Evolutionary conservation across 2,329 filamentous ascomycete species (phyloP).

Genomic region (Capronia americana): DNA sequence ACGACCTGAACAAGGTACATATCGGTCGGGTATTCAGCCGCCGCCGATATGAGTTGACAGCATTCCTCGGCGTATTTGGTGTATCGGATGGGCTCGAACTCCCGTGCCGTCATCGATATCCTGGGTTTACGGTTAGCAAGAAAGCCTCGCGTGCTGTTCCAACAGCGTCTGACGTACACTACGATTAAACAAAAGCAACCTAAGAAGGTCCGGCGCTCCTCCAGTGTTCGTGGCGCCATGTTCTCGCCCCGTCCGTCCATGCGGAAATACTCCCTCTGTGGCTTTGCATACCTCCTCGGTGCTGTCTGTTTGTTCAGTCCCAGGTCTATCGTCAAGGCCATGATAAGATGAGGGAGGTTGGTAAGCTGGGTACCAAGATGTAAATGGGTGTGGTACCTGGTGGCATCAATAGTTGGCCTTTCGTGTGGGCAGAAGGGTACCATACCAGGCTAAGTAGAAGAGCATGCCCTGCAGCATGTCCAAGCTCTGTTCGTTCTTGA

Average conservation of each 20-base stretch:
- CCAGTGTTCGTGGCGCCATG: conserved; percentile 42
- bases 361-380: conserved; percentile 41
- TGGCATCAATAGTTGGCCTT: not conserved
- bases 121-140: conserved; percentile 3
- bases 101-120: conserved; percentile 47
- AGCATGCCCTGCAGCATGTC: conserved; percentile 51
- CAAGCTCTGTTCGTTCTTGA: conserved; percentile 45
- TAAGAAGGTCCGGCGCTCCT: conserved; percentile 53
- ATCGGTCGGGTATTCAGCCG: conserved; percentile 57
- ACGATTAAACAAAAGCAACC: conserved; percentile 55
- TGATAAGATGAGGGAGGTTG: conserved; percentile 46
- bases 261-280: conserved; percentile 21
- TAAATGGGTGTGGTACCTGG: conserved; percentile 24
- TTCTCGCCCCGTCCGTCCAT: conserved; percentile 9
- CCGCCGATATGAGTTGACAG: conserved; percentile 53
- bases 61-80: conserved; percentile 62
- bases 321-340: conserved; percentile 47
- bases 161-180: conserved; percentile 43
- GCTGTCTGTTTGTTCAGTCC: conserved; percentile 39
- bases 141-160: too few species aligned
- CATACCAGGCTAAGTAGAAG: conserved; percentile 47
- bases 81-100: conserved; percentile 58
- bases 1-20: conserved; percentile 55
- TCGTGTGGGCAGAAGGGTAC: not conserved
- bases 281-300: conserved; percentile 14